Base-by-base conservation (phyloP, 495 filamentous ascomycete species). In the Aspergillus sparsus region DNA sequence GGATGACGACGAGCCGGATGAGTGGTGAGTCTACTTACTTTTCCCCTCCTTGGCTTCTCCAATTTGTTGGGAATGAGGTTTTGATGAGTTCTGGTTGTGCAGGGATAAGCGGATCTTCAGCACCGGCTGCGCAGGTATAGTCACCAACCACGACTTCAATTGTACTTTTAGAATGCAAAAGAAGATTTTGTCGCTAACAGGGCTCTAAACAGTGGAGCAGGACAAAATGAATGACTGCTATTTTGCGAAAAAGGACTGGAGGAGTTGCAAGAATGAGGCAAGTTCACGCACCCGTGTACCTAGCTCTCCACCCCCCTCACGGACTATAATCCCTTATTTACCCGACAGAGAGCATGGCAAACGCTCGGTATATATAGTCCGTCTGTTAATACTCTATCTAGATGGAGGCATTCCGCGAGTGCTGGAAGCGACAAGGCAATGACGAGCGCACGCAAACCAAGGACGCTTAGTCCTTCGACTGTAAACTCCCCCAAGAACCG, bases 61-160 rank as follows among this genome's bases (percentile, higher is more conserved):
- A 46, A 36, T 15, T 49, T 39, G 42, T 60, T 13, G 13, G n/a
- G 18, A 7, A 31, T 39, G 52, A 37, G 57, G 16, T 52, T 50
- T 44, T 54, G 60, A 55, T 18, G 56, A 37, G 45, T 57, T 27
- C 21, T 27, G 21, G 21, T 27, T 27, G 21, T 39, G 46, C 63
- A 93, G 89, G 89, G 92, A 98, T 78, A 93, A 97, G 83, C 84
- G 94, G 67, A 98, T 98, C 68, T 94, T 90, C 77, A 97, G 92
- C 74, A 98, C 94, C 6, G 94, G 94, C 33, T 98, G 94, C 66
- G 83, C 93, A 71, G 83, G 94, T 97, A 77, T 59, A 79, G 71
- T 50, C 51, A 41, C 27, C 50, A 9, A 27, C 45, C 35, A 31
- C 44, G 15, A 7, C 16, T 21, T 47, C 2, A 15, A 18, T 7